Percentiles rank a stretch among this genome's conserved stretches.
phyloP scores from a whole-genome alignment of 345 rosid genomes.

The Triadica sebifera region DNA sequence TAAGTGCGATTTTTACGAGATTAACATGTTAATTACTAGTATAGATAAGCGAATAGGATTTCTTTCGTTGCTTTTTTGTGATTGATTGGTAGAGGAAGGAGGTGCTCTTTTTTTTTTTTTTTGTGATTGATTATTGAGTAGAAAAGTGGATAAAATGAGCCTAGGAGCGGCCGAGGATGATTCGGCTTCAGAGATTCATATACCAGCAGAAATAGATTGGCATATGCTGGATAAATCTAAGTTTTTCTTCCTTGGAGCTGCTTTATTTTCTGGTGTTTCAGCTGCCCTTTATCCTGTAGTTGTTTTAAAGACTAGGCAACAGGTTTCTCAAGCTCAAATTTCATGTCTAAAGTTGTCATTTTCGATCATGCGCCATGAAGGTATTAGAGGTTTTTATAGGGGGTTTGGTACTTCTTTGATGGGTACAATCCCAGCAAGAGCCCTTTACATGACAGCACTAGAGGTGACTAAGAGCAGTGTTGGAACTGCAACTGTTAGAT shows the following conservation, averaged over 20 bases:
- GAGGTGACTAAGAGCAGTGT: constrained; percentile 84
- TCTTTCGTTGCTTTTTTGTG: neutral
- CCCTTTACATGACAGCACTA: constrained; percentile 84
- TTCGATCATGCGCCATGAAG: constrained; percentile 64
- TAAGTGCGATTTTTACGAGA: neutral
- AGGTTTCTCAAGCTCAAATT: constrained; percentile 53
- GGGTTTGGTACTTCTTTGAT: constrained; percentile 86
- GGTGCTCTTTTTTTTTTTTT: too few species aligned
- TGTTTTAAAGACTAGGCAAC: constrained; percentile 83
- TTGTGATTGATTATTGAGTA: neutral
- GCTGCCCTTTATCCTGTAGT: constrained; percentile 82
- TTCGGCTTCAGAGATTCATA: constrained; percentile 65
- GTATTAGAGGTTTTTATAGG: constrained; percentile 72
- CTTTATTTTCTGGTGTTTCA: constrained; percentile 88
- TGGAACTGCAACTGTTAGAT: constrained; percentile 60
- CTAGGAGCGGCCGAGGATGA: constrained; percentile 72
- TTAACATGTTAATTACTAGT: neutral
- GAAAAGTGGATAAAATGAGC: constrained; percentile 79
- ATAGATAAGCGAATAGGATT: neutral
- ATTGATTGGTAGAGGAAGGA: too few species aligned
- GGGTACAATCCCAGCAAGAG: constrained; percentile 93
- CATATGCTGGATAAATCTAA: constrained; percentile 94
- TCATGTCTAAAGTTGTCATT: constrained; percentile 60
- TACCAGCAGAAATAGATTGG: constrained; percentile 92
- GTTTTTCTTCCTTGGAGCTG: constrained; percentile 86